A percentile compares a stretch with the other conserved stretches of the same genome.
Conservation (phyloP, 805 yeast species). For the Nadsonia fulvescens region DNA sequence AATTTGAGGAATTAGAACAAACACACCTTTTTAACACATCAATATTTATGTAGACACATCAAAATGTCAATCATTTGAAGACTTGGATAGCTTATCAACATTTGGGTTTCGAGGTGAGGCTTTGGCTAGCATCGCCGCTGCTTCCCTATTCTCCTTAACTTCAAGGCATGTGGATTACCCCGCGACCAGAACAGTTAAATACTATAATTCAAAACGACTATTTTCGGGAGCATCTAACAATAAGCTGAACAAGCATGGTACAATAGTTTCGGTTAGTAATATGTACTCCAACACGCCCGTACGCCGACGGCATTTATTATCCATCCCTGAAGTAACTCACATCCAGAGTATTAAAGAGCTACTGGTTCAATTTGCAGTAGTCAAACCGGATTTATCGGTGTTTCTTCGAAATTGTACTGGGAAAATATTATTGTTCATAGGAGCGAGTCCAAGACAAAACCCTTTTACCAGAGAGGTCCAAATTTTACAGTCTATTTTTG, state of each 20-base stretch:
- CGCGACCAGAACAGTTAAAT: too few species aligned
- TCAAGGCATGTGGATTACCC: constrained; percentile 21
- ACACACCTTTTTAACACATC: too few species aligned
- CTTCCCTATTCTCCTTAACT: constrained; percentile 23
- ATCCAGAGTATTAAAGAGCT: constrained; percentile 3
- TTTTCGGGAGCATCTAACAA: background rate
- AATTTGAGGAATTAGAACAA: too few species aligned
- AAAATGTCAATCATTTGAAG: constrained; percentile 19
- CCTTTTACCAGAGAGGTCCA: background rate
- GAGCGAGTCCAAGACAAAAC: too few species aligned
- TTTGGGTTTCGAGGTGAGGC: constrained; percentile 32
- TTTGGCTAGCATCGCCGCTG: constrained; percentile 24
- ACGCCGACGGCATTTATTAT: constrained; percentile 7
- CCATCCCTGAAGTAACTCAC: constrained; percentile 1
- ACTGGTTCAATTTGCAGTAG: constrained; percentile 4
- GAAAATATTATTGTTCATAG: too few species aligned
- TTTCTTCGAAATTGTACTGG: too few species aligned
- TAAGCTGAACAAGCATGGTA: constrained; percentile 7
- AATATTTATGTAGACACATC: too few species aligned
- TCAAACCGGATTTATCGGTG: constrained; percentile 3
- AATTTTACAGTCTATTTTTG: too few species aligned
- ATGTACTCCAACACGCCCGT: constrained; percentile 14
- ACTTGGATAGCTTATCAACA: constrained; percentile 12
- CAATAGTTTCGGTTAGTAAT: constrained; percentile 10
- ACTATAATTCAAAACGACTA: too few species aligned